phyloP scores from a whole-genome alignment of 768 basidiomycete species.

The Suillus spraguei region DNA sequence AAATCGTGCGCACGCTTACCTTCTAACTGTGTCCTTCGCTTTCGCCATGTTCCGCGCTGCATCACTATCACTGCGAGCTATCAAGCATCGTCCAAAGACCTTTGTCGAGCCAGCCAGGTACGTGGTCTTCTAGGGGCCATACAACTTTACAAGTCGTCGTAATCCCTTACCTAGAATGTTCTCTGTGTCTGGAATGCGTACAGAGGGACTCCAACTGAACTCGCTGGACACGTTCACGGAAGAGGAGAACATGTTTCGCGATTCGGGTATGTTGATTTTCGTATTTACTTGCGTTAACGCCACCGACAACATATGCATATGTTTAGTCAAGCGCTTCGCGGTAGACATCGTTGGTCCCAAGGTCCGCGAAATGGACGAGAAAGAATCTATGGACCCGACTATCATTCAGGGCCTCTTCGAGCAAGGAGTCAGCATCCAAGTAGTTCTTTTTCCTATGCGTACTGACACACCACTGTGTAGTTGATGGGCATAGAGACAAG shows the following conservation, averaged over 20 bases:
- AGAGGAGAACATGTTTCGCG: constrained; percentile 92
- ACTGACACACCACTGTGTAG: constrained; percentile 39
- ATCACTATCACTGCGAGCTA: constrained; percentile 18
- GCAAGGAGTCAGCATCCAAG: constrained; percentile 70
- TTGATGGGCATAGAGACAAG: constrained; percentile 98
- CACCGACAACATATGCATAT: constrained; percentile 9
- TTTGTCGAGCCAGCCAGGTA: neutral
- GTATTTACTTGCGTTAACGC: neutral
- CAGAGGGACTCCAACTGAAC: constrained; percentile 39
- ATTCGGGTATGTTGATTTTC: constrained; percentile 63
- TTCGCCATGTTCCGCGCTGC: constrained; percentile 29
- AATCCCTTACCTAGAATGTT: constrained; percentile 22
- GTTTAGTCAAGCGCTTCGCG: constrained; percentile 82
- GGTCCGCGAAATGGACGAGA: constrained; percentile 98
- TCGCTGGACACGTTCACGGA: constrained; percentile 88
- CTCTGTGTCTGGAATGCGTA: constrained; percentile 25
- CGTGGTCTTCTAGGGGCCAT: neutral
- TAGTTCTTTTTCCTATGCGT: constrained; percentile 3
- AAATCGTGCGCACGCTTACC: neutral
- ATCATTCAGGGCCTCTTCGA: constrained; percentile 91
- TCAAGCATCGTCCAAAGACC: constrained; percentile 6
- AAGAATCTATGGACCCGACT: constrained; percentile 87
- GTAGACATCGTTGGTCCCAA: constrained; percentile 87
- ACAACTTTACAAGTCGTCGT: too few species aligned
- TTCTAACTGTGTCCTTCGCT: constrained; percentile 1